Evolutionary conservation across 352 stramenopile species (phyloP).

Genomic region (Phytopythium mirpurense): DNA sequence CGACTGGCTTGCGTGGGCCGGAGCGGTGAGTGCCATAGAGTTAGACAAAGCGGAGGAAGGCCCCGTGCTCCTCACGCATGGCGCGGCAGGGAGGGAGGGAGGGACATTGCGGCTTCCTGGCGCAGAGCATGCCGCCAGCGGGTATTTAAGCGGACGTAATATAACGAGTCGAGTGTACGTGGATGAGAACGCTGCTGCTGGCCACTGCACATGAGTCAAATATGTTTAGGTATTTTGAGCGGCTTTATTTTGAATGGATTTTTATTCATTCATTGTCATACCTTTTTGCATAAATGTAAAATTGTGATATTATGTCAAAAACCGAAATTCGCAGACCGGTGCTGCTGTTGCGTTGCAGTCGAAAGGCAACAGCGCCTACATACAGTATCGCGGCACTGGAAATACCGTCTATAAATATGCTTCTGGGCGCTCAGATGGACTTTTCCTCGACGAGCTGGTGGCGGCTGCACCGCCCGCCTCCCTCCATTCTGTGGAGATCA

Average conservation of each 20-base stretch:
- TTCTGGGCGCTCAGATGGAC: background rate
- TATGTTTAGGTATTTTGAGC: too few species aligned
- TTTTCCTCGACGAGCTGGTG: background rate
- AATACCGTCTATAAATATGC: slow-evolving; percentile 1
- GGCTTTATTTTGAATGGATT: too few species aligned
- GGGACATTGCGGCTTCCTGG: background rate
- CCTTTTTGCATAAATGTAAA: too few species aligned
- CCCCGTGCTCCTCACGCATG: slow-evolving; percentile 3
- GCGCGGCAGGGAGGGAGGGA: background rate
- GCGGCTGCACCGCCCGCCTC: too few species aligned
- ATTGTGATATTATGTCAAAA: too few species aligned
- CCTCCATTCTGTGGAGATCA: background rate
- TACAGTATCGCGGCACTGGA: too few species aligned
- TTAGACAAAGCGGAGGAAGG: slow-evolving; percentile 5
- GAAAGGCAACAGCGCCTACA: too few species aligned
- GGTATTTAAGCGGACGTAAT: slow-evolving; percentile 5
- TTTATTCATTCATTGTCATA: too few species aligned
- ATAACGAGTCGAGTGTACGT: background rate
- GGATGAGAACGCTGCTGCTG: too few species aligned
- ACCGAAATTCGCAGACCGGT: background rate
- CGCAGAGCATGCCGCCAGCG: slow-evolving; percentile 2
- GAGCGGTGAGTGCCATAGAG: background rate
- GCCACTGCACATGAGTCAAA: too few species aligned
- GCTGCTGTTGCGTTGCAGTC: too few species aligned
- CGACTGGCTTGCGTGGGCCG: background rate